Base-by-base conservation (phyloP, 768 basidiomycete genomes). In the Pisolithus tinctorius region DNA sequence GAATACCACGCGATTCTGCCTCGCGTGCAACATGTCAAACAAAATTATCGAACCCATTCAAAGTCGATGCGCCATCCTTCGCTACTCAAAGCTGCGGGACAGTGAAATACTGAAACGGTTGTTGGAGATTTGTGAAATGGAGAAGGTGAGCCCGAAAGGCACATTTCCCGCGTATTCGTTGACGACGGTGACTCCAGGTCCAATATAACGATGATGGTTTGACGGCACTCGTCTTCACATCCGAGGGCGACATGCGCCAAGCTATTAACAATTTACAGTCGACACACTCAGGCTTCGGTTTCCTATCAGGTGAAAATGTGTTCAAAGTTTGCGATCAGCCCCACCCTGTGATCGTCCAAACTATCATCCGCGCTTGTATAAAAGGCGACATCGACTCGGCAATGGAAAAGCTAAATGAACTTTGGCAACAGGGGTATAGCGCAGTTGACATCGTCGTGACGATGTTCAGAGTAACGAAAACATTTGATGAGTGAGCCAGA, bases 1-100 rank as follows among this genome's bases (percentile, higher is more conserved):
- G 42, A 98, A 98, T 67, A 98, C 96, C 8, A 99, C 96, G 1
- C 88, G 96, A 8, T 99, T 99, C 68, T 94, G 93, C 52, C 76
- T 98, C 25, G 96, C 96, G 5, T 99, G 96, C 71, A 99, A 99
- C 65, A 93, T 95, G 91, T 93, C 92, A 63, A 99, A 94, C 76
- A 99, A 99, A 69, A 97, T 99, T 55, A 99, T 99, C 61, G 96
- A 99, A 65, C 96, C 96, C n/a, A 97, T 99, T 55, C 96, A 99
- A 67, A 91, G 88, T 74, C 83, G 95, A 55, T 98, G 96, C 65
- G 96, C 96, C 2, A 97, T 98, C 55, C 75, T 99, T 30, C 77
- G 96, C 54, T 99, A 98, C 61, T 82, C 88, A 0, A 93, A 95
- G 61, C 72, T 99, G 55, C 79, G 80, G 52, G 94, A 99, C 60